A percentile compares a stretch with the other conserved stretches of the same genome.
Conservation (phyloP, 495 filamentous ascomycete genomes). For the Cairneyella variabilis region DNA sequence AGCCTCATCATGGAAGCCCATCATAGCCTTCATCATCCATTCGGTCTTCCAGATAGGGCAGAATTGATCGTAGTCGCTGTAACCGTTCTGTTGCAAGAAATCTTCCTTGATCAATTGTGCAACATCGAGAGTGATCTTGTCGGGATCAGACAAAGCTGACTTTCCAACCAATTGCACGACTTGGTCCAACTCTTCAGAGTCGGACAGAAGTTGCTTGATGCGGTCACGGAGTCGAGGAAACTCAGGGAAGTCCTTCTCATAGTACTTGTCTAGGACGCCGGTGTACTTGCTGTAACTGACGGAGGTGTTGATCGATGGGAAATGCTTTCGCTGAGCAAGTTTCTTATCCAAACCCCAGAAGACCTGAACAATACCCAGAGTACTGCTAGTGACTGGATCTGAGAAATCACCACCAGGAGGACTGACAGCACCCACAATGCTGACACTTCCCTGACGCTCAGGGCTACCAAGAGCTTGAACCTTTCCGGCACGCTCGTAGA, state of each 20-base stretch:
- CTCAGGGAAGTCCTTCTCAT: conserved; percentile 86
- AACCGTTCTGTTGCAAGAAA: conserved; percentile 98
- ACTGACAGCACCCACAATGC: conserved; percentile 96
- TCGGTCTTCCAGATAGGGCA: conserved; percentile 99
- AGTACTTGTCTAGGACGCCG: conserved; percentile 79
- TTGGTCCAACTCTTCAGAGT: conserved; percentile 95
- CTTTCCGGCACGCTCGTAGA: conserved; percentile 97
- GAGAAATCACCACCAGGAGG: conserved; percentile 99
- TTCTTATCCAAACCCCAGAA: conserved; percentile 99
- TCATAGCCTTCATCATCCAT: conserved; percentile 99
- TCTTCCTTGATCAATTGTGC: conserved; percentile 93
- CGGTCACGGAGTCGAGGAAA: conserved; percentile 91
- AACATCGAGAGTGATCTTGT: conserved; percentile 98
- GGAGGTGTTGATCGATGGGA: conserved; percentile 96
- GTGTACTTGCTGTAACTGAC: conserved; percentile 98
- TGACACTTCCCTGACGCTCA: conserved; percentile 83
- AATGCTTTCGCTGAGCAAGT: conserved; percentile 97
- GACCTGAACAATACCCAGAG: conserved; percentile 96
- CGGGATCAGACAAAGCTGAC: conserved; percentile 88
- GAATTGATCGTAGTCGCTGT: conserved; percentile 98
- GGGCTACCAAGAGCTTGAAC: conserved; percentile 83
- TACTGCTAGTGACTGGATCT: conserved; percentile 92
- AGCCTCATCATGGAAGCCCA: conserved; percentile 94
- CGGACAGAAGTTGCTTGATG: conserved; percentile 87
- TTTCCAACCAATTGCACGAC: conserved; percentile 99